Conservation (phyloP, 441 rosid genomes). For the Mallotus japonicus region DNA sequence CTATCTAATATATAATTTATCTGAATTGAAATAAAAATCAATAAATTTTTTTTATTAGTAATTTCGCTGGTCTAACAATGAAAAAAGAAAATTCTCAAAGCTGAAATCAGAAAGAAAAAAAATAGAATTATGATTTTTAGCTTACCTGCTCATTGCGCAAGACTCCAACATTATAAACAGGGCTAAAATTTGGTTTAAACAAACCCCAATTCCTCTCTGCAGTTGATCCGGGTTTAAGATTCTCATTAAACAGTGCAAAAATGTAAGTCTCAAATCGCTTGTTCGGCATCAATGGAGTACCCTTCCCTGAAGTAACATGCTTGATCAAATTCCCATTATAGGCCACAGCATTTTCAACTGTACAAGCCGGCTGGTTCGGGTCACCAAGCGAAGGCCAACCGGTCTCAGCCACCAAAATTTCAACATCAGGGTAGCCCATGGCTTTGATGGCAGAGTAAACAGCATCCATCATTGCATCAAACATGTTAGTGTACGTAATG, state of each 20-base stretch:
- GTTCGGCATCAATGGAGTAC: conserved; percentile 78
- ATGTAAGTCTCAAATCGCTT: conserved; percentile 54
- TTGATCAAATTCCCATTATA: conserved; percentile 55
- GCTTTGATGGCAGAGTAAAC: conserved; percentile 62
- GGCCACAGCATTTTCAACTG: conserved; percentile 45
- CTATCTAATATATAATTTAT: no score
- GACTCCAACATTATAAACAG: conserved; percentile 59
- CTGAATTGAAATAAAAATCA: no score
- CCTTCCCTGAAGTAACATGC: conserved; percentile 53
- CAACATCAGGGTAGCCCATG: conserved; percentile 56
- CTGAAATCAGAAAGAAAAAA: neutral
- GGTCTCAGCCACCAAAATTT: conserved; percentile 65
- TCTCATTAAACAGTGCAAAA: conserved; percentile 68
- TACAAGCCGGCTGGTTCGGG: conserved; percentile 44
- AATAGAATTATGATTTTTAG: neutral
- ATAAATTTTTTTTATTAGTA: no score
- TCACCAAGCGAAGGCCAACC: conserved; percentile 79
- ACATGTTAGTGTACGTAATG: conserved; percentile 66
- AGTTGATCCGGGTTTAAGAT: conserved; percentile 51
- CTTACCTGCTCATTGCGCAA: conserved; percentile 38
- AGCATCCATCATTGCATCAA: conserved; percentile 73
- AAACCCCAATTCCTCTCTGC: conserved; percentile 72
- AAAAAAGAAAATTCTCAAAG: neutral
- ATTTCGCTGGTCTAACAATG: no score
- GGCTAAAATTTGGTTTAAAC: conserved; percentile 61